phyloP scores from a whole-genome alignment of 2,329 filamentous ascomycete species.

The Ceratocystis albifundus region DNA sequence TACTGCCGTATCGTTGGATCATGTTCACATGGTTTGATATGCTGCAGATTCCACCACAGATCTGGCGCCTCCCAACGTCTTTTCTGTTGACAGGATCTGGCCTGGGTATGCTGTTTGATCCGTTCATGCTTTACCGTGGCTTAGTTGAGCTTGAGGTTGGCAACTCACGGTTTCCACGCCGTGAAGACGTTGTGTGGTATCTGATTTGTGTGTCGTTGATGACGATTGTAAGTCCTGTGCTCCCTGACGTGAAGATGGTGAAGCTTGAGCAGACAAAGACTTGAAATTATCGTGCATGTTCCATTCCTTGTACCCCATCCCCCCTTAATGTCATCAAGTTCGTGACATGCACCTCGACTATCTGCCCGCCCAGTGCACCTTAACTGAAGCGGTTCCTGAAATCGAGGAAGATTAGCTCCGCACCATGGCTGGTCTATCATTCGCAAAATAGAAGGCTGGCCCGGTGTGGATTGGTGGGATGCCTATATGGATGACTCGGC shows the following conservation, averaged over 20 bases:
- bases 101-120: slow-evolving; percentile 53
- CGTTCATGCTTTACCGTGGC: slow-evolving; percentile 68
- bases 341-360: slow-evolving; percentile 42
- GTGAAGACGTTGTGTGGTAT: slow-evolving; percentile 73
- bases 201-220: slow-evolving; percentile 57
- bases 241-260: background rate
- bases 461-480: slow-evolving; percentile 66
- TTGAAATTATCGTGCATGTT: slow-evolving; percentile 19
- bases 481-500: slow-evolving; percentile 58
- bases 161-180: slow-evolving; percentile 58
- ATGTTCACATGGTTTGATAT: slow-evolving; percentile 43
- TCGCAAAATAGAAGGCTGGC: slow-evolving; percentile 54
- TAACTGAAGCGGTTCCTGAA: slow-evolving; percentile 77
- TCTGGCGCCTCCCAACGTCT: slow-evolving; percentile 35
- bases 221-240: slow-evolving; percentile 61
- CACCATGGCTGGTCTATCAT: slow-evolving; percentile 49
- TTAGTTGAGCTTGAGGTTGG: slow-evolving; percentile 59
- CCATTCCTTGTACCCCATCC: background rate
- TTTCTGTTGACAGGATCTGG: slow-evolving; percentile 34
- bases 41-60: slow-evolving; percentile 39
- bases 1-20: slow-evolving; percentile 42
- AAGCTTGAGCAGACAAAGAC: slow-evolving; percentile 19
- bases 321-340: slow-evolving; percentile 13
- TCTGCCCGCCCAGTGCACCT: slow-evolving; percentile 67
- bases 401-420: slow-evolving; percentile 70